Evolutionary conservation across 2,329 filamentous ascomycete species (phyloP), one percentile per base, ranked within the genome.

Genomic region (Endoconidiophora polonica): DNA sequence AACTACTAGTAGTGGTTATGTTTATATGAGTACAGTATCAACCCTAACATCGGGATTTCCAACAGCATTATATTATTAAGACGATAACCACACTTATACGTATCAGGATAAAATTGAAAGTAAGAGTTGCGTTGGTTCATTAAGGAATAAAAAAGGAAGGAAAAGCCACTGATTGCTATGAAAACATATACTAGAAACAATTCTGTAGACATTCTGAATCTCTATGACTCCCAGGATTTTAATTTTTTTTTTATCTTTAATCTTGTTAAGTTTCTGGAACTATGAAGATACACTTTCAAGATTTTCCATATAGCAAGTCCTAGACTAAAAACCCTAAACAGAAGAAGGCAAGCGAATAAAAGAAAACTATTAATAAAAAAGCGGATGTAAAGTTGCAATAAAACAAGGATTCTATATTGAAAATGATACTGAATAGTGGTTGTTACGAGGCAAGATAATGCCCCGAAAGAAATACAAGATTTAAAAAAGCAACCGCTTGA

Each of bases 401-500:
- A 42, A 12, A n/a, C 26, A 42, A 48, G 20, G 1, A 12, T 23
- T 39, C 16, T 18, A 18, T 18, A 18, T 18, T 18, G 2, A 18
- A 18, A 2, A 40, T 39, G n/a, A 23, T n/a, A 12, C 36, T 29
- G 36, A 48, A 36, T 23, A 36, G 29, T 22, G 43, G 38, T 22
- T 23, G 14, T 7, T 23, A 37, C 3, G 18, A 46, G 24, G 38
- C 22, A 39, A 22, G 5, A 46, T 4, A 16, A 36, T 10, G 36
- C 16, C 22, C 16, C 6, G 29, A 23, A 39, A 7, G 7, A 22
- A 20, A 24, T 5, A 24, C 16, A n/a, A 29, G 14, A 24, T 18
- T 18, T 45, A 52, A 46, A 52, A 37, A 20, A 42, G 29, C 7
- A 55, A 45, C 51, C 42, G 38, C 49, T 55, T 55, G 20, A 55